phyloP scores from a whole-genome alignment of 306 rosid species.

The Betula pendula region DNA sequence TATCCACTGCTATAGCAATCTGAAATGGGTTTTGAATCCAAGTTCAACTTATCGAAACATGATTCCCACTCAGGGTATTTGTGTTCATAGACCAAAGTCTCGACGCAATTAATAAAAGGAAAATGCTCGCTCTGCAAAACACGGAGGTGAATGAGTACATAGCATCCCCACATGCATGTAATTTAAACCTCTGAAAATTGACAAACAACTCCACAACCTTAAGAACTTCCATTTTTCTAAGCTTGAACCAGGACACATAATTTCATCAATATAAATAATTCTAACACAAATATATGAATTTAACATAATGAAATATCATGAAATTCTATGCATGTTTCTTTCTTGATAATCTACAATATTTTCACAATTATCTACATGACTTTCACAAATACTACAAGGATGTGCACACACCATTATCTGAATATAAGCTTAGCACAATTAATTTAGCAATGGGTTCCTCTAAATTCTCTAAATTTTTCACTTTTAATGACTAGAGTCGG shows the following conservation, averaged over 20 bases:
- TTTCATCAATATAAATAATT: not conserved
- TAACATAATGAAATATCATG: not conserved
- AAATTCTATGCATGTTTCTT: no score
- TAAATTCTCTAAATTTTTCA: not conserved
- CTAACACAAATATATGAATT: not conserved
- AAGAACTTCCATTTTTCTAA: not conserved
- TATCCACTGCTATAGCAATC: constrained; percentile 61
- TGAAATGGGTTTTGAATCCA: constrained; percentile 57
- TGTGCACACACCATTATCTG: not conserved
- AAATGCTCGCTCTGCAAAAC: constrained; percentile 67
- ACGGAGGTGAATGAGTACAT: constrained; percentile 4
- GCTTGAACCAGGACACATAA: not conserved
- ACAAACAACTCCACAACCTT: not conserved
- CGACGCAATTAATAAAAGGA: constrained; percentile 73
- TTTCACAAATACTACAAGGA: not conserved
- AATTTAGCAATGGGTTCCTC: not conserved
- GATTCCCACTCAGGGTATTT: constrained; percentile 59
- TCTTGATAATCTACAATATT: not conserved
- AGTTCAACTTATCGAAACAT: constrained; percentile 60
- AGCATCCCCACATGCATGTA: constrained; percentile 6
- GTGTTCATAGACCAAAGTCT: constrained; percentile 41
- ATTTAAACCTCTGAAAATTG: not conserved
- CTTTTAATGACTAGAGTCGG: not conserved
- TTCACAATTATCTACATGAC: not conserved
- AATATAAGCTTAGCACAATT: not conserved